A percentile compares a stretch with the other conserved stretches of the same genome.
Evolutionary conservation across 345 rosid species (phyloP).

Genomic region (Eucalyptus dawsonii): DNA sequence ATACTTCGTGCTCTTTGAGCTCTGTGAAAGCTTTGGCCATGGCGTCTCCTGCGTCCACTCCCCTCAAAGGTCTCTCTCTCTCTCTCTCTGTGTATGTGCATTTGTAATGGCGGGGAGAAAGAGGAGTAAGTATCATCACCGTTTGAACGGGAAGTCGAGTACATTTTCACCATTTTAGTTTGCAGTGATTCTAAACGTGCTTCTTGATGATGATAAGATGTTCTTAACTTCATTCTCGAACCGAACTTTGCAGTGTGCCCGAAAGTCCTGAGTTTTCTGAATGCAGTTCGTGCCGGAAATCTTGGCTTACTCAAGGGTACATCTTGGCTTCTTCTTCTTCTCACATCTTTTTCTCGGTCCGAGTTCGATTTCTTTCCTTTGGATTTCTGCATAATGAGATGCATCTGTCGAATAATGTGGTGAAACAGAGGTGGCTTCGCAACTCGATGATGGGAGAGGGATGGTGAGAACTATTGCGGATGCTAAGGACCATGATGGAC

Average conservation of each 20-base stretch:
- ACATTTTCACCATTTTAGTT: neutral
- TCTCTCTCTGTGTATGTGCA: neutral
- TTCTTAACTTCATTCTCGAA: neutral
- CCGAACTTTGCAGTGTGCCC: constrained; percentile 33
- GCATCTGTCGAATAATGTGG: neutral
- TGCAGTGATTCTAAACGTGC: neutral
- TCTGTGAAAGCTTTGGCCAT: constrained; percentile 4
- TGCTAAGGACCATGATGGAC: constrained; percentile 72
- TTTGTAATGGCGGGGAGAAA: neutral
- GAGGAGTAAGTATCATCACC: neutral
- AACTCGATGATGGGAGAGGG: constrained; percentile 74
- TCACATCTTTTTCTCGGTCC: neutral
- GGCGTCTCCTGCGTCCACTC: constrained; percentile 70
- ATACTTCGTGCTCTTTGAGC: neutral
- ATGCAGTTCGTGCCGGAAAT: constrained; percentile 57
- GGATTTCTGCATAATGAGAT: neutral
- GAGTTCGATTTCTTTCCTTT: neutral
- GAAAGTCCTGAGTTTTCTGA: constrained; percentile 46
- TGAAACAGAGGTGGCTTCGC: constrained; percentile 41
- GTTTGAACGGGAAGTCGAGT: neutral
- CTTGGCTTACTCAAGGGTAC: constrained; percentile 76
- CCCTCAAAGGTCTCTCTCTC: constrained; percentile 61
- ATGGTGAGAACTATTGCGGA: constrained; percentile 48
- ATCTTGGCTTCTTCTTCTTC: neutral
- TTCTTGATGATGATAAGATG: neutral